phyloP scores from a whole-genome alignment of 1,139 yeast genomes.

The Scheffersomyces insectosa region DNA sequence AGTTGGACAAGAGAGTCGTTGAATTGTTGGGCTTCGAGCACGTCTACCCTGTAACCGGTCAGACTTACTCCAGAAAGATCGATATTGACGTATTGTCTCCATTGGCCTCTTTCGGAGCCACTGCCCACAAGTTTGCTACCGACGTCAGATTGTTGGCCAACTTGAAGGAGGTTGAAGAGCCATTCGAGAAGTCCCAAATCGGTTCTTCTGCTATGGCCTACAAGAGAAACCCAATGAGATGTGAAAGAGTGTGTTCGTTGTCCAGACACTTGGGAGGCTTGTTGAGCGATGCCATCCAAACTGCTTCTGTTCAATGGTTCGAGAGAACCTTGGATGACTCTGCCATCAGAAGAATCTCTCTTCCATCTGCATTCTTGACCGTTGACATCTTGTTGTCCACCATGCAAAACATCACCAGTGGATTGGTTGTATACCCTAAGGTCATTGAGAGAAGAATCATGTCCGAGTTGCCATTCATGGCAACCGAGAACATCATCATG shows the following conservation, averaged over 20 bases:
- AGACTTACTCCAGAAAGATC: conserved; percentile 96
- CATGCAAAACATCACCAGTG: conserved; percentile 86
- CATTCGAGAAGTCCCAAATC: conserved; percentile 95
- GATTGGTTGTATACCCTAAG: conserved; percentile 96
- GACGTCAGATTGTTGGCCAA: conserved; percentile 95
- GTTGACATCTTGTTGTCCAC: conserved; percentile 93
- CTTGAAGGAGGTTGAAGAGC: conserved; percentile 96
- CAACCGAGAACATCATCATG: conserved; percentile 98
- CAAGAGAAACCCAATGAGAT: conserved; percentile 99
- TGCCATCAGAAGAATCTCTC: conserved; percentile 94
- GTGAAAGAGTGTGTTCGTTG: conserved; percentile 96
- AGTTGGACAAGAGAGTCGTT: conserved; percentile 86
- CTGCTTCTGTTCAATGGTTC: conserved; percentile 98
- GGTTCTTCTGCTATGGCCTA: conserved; percentile 99
- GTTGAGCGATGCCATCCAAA: conserved; percentile 90
- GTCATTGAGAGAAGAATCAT: conserved; percentile 95
- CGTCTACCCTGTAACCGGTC: conserved; percentile 98
- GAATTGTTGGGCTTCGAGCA: conserved; percentile 90
- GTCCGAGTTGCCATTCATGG: conserved; percentile 98
- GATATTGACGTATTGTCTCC: conserved; percentile 94
- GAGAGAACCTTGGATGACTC: conserved; percentile 98
- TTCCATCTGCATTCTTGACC: conserved; percentile 95
- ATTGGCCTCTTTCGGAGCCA: conserved; percentile 91
- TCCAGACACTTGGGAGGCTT: conserved; percentile 93
- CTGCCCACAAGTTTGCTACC: conserved; percentile 97